phyloP scores from a whole-genome alignment of 208 protist species.

The Phytomonas sp. region DNA sequence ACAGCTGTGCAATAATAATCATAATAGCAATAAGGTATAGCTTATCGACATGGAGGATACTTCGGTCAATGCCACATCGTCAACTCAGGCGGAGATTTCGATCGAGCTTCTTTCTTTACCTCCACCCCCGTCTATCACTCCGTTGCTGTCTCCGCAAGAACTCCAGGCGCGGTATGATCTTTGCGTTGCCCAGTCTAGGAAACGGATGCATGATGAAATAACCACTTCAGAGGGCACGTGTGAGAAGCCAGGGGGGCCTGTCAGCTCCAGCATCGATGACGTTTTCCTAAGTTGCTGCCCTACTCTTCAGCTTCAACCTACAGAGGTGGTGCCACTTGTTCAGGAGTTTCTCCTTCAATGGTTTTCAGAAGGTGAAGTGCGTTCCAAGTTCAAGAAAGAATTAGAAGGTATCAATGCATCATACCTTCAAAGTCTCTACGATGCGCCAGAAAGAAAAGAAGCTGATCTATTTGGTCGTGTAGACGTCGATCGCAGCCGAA shows the following conservation, averaged over 20 bases:
- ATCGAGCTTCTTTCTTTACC: neutral
- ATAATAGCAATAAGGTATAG: neutral
- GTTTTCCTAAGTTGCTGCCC: neutral
- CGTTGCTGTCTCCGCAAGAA: neutral
- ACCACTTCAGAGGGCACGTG: neutral
- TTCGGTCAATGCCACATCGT: neutral
- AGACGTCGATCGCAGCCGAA: slow-evolving; percentile 27
- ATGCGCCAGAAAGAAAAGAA: slow-evolving; percentile 26
- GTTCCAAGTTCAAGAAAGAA: neutral
- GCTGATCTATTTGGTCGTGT: slow-evolving; percentile 41
- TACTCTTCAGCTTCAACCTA: neutral
- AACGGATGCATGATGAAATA: neutral
- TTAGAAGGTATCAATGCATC: slow-evolving; percentile 9
- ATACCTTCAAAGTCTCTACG: slow-evolving; percentile 24
- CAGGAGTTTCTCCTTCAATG: neutral
- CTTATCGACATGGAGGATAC: neutral
- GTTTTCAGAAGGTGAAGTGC: neutral
- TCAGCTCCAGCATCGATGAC: neutral
- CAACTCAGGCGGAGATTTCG: neutral
- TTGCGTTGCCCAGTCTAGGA: neutral
- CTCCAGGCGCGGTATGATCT: neutral
- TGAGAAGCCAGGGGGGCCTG: neutral
- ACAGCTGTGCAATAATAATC: neutral
- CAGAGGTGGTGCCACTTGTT: neutral
- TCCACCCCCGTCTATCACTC: neutral